Conservation (phyloP, 2,329 filamentous ascomycete genomes). For the Aspergillus fumigatus region DNA sequence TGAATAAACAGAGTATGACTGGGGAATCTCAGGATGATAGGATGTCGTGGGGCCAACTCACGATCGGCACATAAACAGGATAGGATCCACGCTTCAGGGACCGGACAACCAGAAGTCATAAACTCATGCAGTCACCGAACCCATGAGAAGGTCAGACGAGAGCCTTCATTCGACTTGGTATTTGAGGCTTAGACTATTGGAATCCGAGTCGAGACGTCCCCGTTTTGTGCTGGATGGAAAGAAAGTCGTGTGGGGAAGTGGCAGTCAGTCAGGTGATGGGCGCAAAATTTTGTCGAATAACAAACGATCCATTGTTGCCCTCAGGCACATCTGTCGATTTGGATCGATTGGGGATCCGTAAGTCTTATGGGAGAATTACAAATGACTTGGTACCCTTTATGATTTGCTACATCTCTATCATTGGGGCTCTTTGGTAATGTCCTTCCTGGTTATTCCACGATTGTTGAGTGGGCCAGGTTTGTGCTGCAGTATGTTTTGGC, state of each 20-base stretch:
- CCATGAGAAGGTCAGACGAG: constrained; percentile 9
- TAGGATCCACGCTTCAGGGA: constrained; percentile 14
- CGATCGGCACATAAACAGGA: constrained; percentile 28
- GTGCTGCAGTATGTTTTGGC: background rate
- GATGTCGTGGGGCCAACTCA: constrained; percentile 22
- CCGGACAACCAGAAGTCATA: background rate
- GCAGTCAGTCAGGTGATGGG: constrained; percentile 27
- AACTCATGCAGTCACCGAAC: constrained; percentile 6
- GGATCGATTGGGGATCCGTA: background rate
- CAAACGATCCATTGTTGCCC: constrained; percentile 4
- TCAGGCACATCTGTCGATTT: background rate
- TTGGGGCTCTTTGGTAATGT: background rate
- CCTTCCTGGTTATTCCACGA: background rate
- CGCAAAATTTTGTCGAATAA: constrained; percentile 16
- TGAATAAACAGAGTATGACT: background rate
- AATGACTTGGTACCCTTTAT: background rate
- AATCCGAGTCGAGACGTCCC: background rate
- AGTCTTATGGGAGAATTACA: background rate
- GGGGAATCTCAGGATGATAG: constrained; percentile 5
- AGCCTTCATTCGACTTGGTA: constrained; percentile 2
- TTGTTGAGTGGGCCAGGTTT: background rate
- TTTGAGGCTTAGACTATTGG: constrained; percentile 3
- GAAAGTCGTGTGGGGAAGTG: constrained; percentile 8
- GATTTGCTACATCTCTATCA: background rate
- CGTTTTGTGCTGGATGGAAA: background rate